Percentiles rank a stretch among this genome's conserved stretches.
These are phyloP conservation scores for Kwoniella mangroviensis DNA, from an alignment of 768 basidiomycete genomes.

Conservation along the genomic window DNA sequence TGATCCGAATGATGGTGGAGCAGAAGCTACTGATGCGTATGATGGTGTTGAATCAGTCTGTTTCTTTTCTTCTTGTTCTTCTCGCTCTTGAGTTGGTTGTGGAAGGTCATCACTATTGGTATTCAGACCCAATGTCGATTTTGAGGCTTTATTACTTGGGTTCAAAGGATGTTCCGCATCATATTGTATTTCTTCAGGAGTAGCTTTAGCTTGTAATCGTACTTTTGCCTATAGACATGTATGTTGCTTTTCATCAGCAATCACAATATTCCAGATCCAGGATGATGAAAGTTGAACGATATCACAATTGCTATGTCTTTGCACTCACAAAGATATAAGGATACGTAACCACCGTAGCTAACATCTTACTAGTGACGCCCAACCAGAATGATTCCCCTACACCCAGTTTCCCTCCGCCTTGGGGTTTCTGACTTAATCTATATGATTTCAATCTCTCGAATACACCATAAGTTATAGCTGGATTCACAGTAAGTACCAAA, in stretches of 20 bases:
- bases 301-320: too few relatives aligned
- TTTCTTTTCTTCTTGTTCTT: background rate
- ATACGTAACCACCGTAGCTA: slow-evolving; percentile 81
- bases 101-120: too few relatives aligned
- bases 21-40: slow-evolving; percentile 32
- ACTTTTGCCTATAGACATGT: slow-evolving; percentile 67
- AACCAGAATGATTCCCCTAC: slow-evolving; percentile 79
- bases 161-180: slow-evolving; percentile 59
- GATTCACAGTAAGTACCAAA: slow-evolving; percentile 93
- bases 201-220: slow-evolving; percentile 78
- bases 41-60: slow-evolving; percentile 8
- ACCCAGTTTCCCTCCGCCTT: slow-evolving; percentile 66
- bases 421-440: slow-evolving; percentile 59
- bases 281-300: background rate
- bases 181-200: slow-evolving; percentile 3
- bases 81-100: background rate
- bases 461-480: slow-evolving; percentile 94
- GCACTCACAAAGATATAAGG: slow-evolving; percentile 57
- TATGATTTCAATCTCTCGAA: slow-evolving; percentile 88
- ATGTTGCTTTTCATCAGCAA: background rate
- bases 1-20: slow-evolving; percentile 21
- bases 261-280: too few relatives aligned
- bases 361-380: slow-evolving; percentile 91
- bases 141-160: background rate
- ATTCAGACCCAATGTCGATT: background rate